phyloP scores from a whole-genome alignment of 2,329 filamentous ascomycete species.

The Nemania diffusa region DNA sequence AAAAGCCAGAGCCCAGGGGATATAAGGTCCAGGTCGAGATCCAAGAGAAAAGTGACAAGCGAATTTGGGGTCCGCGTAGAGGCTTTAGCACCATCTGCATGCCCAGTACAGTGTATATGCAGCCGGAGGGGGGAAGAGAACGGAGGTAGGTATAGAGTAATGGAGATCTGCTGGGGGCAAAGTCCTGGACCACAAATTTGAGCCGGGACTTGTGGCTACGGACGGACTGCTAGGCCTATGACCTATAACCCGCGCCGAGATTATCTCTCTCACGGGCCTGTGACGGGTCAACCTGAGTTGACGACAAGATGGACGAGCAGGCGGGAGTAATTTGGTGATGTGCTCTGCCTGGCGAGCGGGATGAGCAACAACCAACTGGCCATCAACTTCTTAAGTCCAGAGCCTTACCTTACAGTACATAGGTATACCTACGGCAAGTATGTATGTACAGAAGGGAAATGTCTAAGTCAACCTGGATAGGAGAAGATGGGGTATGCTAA shows the following conservation, averaged over 20 bases:
- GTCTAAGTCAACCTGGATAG: constrained; percentile 28
- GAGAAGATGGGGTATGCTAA: constrained; percentile 21
- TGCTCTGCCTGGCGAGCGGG: constrained; percentile 8
- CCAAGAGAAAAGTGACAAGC: constrained; percentile 41
- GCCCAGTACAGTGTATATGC: constrained; percentile 49
- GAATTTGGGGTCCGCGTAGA: constrained; percentile 48
- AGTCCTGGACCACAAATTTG: constrained; percentile 44
- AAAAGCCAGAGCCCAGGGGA: constrained; percentile 43
- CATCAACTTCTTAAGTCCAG: constrained; percentile 9
- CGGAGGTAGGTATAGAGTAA: constrained; percentile 44
- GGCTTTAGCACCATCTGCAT: constrained; percentile 47
- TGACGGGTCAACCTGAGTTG: constrained; percentile 38
- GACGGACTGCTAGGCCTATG: constrained; percentile 31
- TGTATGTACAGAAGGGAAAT: constrained; percentile 13
- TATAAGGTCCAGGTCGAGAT: constrained; percentile 46
- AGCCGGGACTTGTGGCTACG: constrained; percentile 44
- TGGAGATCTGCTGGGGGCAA: constrained; percentile 47
- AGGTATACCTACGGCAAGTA: too few relatives aligned
- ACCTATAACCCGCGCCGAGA: constrained; percentile 36
- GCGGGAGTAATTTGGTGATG: constrained; percentile 26
- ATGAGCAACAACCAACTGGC: constrained; percentile 13
- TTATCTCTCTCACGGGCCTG: constrained; percentile 33
- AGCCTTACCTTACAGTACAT: constrained; percentile 25
- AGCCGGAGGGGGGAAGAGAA: constrained; percentile 50
- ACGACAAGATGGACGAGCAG: constrained; percentile 31